Evolutionary conservation across 768 basidiomycete species (phyloP), one percentile per base, ranked within the genome.

Genomic region (Termitomyces titanicus): DNA sequence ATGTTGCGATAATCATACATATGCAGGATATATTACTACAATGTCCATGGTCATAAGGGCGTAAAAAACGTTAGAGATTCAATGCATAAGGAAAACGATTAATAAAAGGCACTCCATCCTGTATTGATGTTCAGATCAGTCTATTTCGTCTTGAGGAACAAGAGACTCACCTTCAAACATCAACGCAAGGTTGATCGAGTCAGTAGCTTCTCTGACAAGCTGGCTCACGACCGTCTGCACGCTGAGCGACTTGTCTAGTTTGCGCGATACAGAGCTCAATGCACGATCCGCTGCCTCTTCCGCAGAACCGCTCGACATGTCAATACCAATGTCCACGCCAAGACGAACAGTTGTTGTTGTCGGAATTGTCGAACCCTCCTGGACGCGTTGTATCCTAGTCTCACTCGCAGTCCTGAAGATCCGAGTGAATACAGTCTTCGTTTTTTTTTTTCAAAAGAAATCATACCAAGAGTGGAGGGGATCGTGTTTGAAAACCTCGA

Each of bases 401-500:
- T 89, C 88, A 66, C 84, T 91, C 63, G 86, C 86, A 3, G 88
- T 88, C 91, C 89, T 92, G 57, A 27, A 29, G 22, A 47, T 13
- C 42, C n/a, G 18, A 7, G 35, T 27, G 9, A 51, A 20, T 35
- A 18, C 29, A 48, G 37, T 18, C 50, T 10, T 37, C n/a, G n/a
- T 33, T 1, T 47, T 38, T 27, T 15, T n/a, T n/a, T 25, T 11
- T 43, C 35, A 48, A 33, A n/a, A 18, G 37, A 12, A 25, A 7
- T 20, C 12, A 46, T 29, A 93, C 95, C 96, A 98, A 29, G 84
- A 87, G 63, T 98, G 91, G 18, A 99, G 79, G 5, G 97, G 96
- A 68, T 99, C 96, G 65, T 96, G 84, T 68, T 91, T 93, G 83
- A 98, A 97, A 13, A 98, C 96, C 64, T 97, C 95, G 35, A 99